These are phyloP conservation scores for Hericium erinaceus DNA, from an alignment of 768 basidiomycete species.

Conservation along the genomic window DNA sequence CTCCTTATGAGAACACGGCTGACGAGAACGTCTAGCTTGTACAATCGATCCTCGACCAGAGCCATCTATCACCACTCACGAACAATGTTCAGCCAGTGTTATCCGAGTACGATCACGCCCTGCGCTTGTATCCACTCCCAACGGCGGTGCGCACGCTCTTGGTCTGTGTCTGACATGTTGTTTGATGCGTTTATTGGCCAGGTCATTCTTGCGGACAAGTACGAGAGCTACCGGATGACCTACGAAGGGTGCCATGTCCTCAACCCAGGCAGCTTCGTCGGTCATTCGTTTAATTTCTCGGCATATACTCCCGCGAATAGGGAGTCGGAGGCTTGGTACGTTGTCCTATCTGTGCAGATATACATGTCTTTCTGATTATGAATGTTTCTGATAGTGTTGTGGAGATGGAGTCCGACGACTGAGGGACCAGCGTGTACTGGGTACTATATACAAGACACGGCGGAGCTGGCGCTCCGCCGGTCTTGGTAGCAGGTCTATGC, in stretches of 20 bases:
- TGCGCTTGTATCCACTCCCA: slow-evolving; percentile 90
- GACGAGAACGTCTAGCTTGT: slow-evolving; percentile 54
- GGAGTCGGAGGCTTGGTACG: slow-evolving; percentile 80
- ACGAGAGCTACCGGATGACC: slow-evolving; percentile 91
- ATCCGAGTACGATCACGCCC: slow-evolving; percentile 84
- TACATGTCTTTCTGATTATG: no score
- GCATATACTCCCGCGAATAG: slow-evolving; percentile 82
- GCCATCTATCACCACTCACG: slow-evolving; percentile 85
- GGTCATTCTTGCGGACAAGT: slow-evolving; percentile 93
- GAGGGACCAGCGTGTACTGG: no score
- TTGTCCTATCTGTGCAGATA: no score
- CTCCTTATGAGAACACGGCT: slow-evolving; percentile 1
- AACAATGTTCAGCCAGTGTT: slow-evolving; percentile 78
- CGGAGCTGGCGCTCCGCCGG: no score
- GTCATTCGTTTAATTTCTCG: slow-evolving; percentile 76
- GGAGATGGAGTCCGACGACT: no score
- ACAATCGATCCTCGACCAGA: slow-evolving; percentile 93
- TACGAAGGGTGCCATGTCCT: slow-evolving; percentile 99
- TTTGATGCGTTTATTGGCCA: slow-evolving; percentile 23
- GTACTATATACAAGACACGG: no score
- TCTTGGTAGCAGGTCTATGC: no score
- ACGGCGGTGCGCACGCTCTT: slow-evolving; percentile 54
- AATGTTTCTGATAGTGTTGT: no score
- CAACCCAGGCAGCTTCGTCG: slow-evolving; percentile 91
- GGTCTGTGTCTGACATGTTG: not conserved